These are phyloP conservation scores for Phylloporus sp. DNA, from an alignment of 768 basidiomycete species.

Conservation along the genomic window DNA sequence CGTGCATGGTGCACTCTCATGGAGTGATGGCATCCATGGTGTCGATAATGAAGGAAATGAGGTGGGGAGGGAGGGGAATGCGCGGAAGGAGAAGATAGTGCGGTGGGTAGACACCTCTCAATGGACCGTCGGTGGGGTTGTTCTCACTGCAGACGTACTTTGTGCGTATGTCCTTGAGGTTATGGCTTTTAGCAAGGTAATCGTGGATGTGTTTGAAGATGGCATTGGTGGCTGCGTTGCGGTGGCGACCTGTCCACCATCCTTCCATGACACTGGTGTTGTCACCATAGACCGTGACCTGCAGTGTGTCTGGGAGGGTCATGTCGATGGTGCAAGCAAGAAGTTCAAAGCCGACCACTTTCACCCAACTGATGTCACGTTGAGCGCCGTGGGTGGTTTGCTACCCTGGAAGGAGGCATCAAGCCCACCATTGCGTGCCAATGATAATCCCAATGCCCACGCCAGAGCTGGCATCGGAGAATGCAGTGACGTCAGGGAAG, in stretches of 20 bases:
- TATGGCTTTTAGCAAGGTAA: not conserved
- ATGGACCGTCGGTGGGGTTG: not conserved
- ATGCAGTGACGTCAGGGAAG: not conserved
- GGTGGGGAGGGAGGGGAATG: slow-evolving; percentile 21
- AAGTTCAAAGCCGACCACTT: slow-evolving; percentile 13
- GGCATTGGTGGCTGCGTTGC: slow-evolving; percentile 10
- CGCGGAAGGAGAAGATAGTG: slow-evolving; percentile 36
- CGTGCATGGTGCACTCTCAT: not conserved
- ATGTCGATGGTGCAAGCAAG: not conserved
- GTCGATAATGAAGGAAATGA: slow-evolving; percentile 4
- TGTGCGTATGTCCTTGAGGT: not conserved
- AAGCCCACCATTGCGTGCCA: not conserved
- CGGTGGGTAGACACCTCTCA: not conserved
- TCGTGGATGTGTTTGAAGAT: slow-evolving; percentile 12
- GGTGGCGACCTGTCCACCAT: slow-evolving; percentile 4
- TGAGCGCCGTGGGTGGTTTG: not conserved
- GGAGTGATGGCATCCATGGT: not conserved
- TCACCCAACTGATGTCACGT: slow-evolving; percentile 20
- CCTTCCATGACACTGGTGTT: slow-evolving; percentile 18
- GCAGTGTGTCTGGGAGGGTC: not conserved
- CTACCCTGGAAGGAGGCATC: slow-evolving; percentile 14
- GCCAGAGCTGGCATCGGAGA: slow-evolving; percentile 10
- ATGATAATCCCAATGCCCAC: slow-evolving; percentile 2
- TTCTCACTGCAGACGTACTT: not conserved
- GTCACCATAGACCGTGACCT: slow-evolving; percentile 6